Evolutionary conservation across 176 grass and related monocot genomes (phyloP).

Genomic region (Zea luxurians): DNA sequence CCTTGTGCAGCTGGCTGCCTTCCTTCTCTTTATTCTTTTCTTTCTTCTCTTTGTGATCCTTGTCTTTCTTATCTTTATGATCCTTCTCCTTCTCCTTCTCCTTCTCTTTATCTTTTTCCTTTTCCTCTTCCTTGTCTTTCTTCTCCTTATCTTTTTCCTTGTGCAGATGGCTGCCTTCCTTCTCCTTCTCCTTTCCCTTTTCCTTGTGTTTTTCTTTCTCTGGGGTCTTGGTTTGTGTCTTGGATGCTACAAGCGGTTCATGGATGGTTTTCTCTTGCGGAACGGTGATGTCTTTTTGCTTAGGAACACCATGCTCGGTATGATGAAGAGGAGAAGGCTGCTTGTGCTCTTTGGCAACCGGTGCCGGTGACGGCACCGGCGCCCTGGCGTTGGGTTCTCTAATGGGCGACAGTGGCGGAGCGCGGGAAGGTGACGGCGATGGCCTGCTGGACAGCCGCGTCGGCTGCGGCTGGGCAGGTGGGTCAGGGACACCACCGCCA

Average conservation of each 20-base stretch:
- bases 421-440: constrained; percentile 31
- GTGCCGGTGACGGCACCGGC: background rate
- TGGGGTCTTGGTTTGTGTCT: background rate
- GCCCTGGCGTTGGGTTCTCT: constrained; percentile 14
- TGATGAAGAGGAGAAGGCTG: background rate
- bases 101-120: no score
- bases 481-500: background rate
- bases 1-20: constrained; percentile 42
- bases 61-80: no score
- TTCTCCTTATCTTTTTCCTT: background rate
- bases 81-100: no score
- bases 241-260: constrained; percentile 8
- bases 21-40: background rate
- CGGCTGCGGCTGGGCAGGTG: constrained; percentile 6
- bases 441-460: constrained; percentile 11
- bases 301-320: background rate
- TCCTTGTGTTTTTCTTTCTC: background rate
- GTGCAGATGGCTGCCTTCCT: background rate
- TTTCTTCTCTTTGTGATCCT: no score
- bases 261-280: constrained; percentile 1
- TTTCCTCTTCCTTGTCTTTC: background rate
- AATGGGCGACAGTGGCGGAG: constrained; percentile 19
- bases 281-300: constrained; percentile 24
- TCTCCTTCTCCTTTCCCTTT: background rate
- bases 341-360: background rate